phyloP scores from a whole-genome alignment of 2,329 filamentous ascomycete genomes.

The Lasiodiplodia gonubiensis region DNA sequence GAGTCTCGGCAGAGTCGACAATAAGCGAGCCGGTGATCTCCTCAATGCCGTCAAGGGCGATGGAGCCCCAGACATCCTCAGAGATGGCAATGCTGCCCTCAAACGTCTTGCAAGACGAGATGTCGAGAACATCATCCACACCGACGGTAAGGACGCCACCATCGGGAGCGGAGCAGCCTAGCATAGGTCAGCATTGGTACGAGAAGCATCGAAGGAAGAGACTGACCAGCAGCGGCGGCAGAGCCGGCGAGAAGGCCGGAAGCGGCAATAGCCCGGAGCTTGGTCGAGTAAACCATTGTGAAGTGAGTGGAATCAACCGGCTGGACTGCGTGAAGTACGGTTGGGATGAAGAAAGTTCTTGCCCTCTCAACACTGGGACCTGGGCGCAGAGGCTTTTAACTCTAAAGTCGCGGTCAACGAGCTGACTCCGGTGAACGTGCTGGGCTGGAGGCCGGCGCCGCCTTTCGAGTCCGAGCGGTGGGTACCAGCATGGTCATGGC shows the following conservation, averaged over 20 bases:
- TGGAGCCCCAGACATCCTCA: conserved; percentile 36
- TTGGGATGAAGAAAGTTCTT: conserved; percentile 22
- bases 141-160: conserved; percentile 16
- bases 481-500: conserved; percentile 15
- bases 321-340: neutral
- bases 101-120: conserved; percentile 22
- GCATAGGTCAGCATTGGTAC: neutral
- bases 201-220: no score
- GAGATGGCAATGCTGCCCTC: conserved; percentile 16
- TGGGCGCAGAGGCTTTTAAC: conserved; percentile 8
- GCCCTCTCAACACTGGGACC: neutral
- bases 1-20: conserved; percentile 13
- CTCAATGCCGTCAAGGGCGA: conserved; percentile 17
- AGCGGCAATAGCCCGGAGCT: conserved; percentile 23
- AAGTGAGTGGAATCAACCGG: conserved; percentile 5
- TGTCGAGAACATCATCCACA: neutral
- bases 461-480: conserved; percentile 12
- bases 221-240: conserved; percentile 20
- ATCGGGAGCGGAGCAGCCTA: conserved; percentile 17
- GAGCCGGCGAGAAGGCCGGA: conserved; percentile 8
- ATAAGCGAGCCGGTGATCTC: conserved; percentile 23
- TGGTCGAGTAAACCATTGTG: conserved; percentile 19
- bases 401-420: conserved; percentile 20
- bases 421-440: neutral
- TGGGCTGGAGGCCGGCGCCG: conserved; percentile 11